Conservation (phyloP, 495 filamentous ascomycete species). For the Penicillium riverlandense region DNA sequence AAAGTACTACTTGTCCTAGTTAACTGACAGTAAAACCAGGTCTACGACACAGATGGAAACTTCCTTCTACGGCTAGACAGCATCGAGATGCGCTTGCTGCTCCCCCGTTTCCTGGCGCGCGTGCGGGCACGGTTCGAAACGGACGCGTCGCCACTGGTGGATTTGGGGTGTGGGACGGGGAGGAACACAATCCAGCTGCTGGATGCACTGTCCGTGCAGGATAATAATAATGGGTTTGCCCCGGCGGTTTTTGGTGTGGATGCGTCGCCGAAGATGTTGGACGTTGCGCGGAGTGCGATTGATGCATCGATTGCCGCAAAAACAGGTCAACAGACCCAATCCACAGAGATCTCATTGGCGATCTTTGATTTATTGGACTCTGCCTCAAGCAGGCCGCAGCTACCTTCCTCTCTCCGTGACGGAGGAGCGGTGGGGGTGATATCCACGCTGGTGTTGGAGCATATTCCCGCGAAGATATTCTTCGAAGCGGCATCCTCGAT, state of each 20-base stretch:
- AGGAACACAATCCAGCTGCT: constrained; percentile 58
- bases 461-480: constrained; percentile 51
- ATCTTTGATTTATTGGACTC: constrained; percentile 28
- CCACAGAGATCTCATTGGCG: constrained; percentile 9
- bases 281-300: constrained; percentile 37
- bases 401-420: constrained; percentile 9
- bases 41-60: constrained; percentile 69
- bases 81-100: constrained; percentile 43
- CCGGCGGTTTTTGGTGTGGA: constrained; percentile 40
- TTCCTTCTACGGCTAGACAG: constrained; percentile 66
- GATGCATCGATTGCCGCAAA: not conserved
- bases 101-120: constrained; percentile 45
- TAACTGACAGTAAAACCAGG: constrained; percentile 11
- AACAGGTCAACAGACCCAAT: not conserved
- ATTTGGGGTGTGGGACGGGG: constrained; percentile 63
- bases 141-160: constrained; percentile 38
- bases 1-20: not conserved
- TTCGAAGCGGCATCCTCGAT: constrained; percentile 45
- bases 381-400: constrained; percentile 1
- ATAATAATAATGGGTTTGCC: not conserved
- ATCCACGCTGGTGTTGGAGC: constrained; percentile 64
- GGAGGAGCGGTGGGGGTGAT: constrained; percentile 40
- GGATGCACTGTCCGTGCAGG: constrained; percentile 1
- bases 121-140: constrained; percentile 16
- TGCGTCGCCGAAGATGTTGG: constrained; percentile 48